Conservation (phyloP, 169 alveolate genomes). For the Babesia ovata region DNA sequence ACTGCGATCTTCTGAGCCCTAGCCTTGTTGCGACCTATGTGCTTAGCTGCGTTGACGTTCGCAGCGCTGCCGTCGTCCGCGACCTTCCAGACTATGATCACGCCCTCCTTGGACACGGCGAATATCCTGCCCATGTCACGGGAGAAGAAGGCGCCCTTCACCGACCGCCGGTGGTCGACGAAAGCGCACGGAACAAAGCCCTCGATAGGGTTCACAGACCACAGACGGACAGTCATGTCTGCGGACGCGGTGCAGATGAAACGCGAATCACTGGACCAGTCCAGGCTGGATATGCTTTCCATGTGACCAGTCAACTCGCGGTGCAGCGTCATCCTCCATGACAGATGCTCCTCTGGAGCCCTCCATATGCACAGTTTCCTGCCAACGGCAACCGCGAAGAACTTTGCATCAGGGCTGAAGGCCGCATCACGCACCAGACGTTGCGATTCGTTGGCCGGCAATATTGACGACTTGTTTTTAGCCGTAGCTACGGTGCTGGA, state of each 20-base stretch:
- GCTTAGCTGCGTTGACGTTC: slow-evolving; percentile 40
- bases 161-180: slow-evolving; percentile 79
- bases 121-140: slow-evolving; percentile 76
- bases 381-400: slow-evolving; percentile 70
- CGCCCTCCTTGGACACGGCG: slow-evolving; percentile 82
- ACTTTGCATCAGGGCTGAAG: slow-evolving; percentile 72
- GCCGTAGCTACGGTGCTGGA: slow-evolving; percentile 64
- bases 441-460: slow-evolving; percentile 68
- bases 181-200: slow-evolving; percentile 79
- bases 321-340: slow-evolving; percentile 73
- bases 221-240: slow-evolving; percentile 84
- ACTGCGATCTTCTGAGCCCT: not conserved
- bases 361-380: slow-evolving; percentile 72
- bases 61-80: not conserved
- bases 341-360: slow-evolving; percentile 65
- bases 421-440: slow-evolving; percentile 57
- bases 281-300: slow-evolving; percentile 72
- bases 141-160: slow-evolving; percentile 81
- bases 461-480: slow-evolving; percentile 20
- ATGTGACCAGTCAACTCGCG: slow-evolving; percentile 79
- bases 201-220: slow-evolving; percentile 73
- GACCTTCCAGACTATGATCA: slow-evolving; percentile 79
- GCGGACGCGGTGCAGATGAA: slow-evolving; percentile 77
- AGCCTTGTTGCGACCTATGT: slow-evolving; percentile 32
- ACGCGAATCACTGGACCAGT: slow-evolving; percentile 77